Base-by-base conservation (phyloP, 2,329 filamentous ascomycete genomes). In the Sporothrix brunneoviolacea region DNA sequence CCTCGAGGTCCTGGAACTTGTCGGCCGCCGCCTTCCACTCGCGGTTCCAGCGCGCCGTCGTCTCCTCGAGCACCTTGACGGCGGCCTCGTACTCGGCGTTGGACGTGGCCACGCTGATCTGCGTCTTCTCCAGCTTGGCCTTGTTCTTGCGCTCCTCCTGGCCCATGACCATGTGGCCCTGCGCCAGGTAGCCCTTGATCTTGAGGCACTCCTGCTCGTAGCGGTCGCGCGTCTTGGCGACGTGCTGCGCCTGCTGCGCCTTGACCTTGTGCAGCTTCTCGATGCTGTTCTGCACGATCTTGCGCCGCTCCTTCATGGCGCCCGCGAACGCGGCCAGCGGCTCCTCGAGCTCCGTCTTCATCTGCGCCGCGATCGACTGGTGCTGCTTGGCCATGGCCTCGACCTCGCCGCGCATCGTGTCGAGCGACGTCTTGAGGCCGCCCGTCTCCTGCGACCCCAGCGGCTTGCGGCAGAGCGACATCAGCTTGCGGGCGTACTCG, bases 141-240 rank as follows among this genome's bases (percentile, higher is more conserved):
- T 98, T 98, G 69, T 98, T 98, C 71, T 95, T 96, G 24, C 93
- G 83, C 72, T 98, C 93, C 66, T 98, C 93, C 61, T 98, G 93
- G 13, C 93, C 93, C 93, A 98, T 98, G 52, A 98, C 93, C 93
- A 98, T 98, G 66, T 98, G 94, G 9, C 93, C 93, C 68, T 98
- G 93, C 4, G 94, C 93, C 4, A 98, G 80, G 64, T 98, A 98
- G 35, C 93, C 93, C 69, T 98, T 98, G 67, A 98, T 97, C 66
- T 95, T 93, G 39, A 98, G 76, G 64, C 91, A 97, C 60, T 98
- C 94, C 68, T 98, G 91, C 69, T 98, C 93, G 65, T 94, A 98
- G 44, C 86, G 85, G 69, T 98, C 93, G 58, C 93, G 81, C 15
- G 91, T 87, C 86, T 98, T 98, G 71, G 96, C 97, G 44, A 97